These are phyloP conservation scores for Cutaneotrichosporon spelunceum DNA, from an alignment of 1,284 basidiomycete genomes.

Conservation along the genomic window DNA sequence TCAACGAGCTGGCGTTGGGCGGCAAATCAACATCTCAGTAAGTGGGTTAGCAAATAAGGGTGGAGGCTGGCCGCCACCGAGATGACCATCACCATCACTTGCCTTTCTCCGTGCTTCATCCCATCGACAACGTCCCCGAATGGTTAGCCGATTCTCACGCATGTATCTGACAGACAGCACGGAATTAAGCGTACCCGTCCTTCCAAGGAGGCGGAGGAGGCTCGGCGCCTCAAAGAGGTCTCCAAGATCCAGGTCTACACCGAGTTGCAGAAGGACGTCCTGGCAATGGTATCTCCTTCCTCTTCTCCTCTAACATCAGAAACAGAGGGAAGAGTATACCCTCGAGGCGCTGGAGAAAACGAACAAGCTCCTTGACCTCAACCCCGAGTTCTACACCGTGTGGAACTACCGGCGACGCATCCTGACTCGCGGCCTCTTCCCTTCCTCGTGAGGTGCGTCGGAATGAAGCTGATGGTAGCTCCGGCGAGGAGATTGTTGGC, in stretches of 20 bases:
- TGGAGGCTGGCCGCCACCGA: not conserved
- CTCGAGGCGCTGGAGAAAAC: conserved; percentile 68
- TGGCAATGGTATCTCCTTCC: conserved; percentile 59
- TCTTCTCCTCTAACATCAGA: conserved; percentile 55
- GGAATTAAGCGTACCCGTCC: conserved; percentile 69
- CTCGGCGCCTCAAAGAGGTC: conserved; percentile 66
- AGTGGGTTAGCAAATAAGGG: not conserved
- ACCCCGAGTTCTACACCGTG: conserved; percentile 86
- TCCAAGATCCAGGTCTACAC: conserved; percentile 72
- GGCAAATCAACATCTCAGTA: not conserved
- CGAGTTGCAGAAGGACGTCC: conserved; percentile 62
- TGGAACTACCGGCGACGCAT: conserved; percentile 89
- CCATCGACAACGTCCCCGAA: not conserved
- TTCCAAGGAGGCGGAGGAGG: conserved; percentile 62
- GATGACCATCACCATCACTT: not conserved
- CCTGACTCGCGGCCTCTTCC: conserved; percentile 68
- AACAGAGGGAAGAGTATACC: conserved; percentile 63
- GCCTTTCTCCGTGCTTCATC: not conserved
- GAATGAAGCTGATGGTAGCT: conserved; percentile 5
- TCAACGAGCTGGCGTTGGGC: not conserved
- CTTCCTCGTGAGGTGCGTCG: conserved; percentile 56
- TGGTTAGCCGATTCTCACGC: conserved; percentile 8
- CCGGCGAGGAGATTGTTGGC: conserved; percentile 61
- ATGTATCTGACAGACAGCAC: conserved; percentile 55
- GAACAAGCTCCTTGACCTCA: conserved; percentile 69